Evolutionary conservation across 2,329 filamentous ascomycete species (phyloP), one percentile per base, ranked within the genome.

Genomic region (Ceratocystis colombiana): DNA sequence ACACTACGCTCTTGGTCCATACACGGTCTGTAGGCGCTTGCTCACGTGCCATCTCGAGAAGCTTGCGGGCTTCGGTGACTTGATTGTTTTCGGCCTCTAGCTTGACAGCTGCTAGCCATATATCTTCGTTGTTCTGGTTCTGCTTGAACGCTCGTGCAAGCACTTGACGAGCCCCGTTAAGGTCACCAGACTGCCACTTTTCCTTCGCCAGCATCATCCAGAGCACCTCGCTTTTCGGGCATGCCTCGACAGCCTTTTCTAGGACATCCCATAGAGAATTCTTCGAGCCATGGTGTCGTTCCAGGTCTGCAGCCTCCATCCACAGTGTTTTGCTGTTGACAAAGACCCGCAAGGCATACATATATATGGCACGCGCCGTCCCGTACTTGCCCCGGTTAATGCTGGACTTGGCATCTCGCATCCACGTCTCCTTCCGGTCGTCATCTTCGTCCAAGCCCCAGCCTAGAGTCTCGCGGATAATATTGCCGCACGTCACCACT

Each of bases 171-270:
- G 94, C 92, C 69, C 90, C 90, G 73, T 96, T 88, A 57, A 96
- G 86, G 71, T 96, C 88, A 62, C 91, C 91, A 1, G 88, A 84
- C 72, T 94, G 85, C 89, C 90, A 94, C 73, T 92, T 96, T 77
- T 97, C 94, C 76, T 93, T 90, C 45, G 93, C 94, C 64, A 96
- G 86, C 80, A 95, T 88, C 82, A 99, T 88, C 94, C 94, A 99
- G 22, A 99, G 78, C 22, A 91, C 88, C 75, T 96, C 92, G 70
- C 88, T 91, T 70, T 90, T 88, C 1, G 94, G 93, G 71, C 93
- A 96, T 6, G 91, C 90, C 73, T 96, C 93, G 41, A 96, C 91
- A 0, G 92, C 91, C 74, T 96, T 95, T 74, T 96, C 92, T 3
- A 99, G 82, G 0, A 96, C 82, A 69, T 88, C 84, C 81, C 89